Percentiles rank a stretch among this genome's conserved stretches.
Conservation (phyloP, 1,284 basidiomycete species). For the Calocybe gambosa region DNA sequence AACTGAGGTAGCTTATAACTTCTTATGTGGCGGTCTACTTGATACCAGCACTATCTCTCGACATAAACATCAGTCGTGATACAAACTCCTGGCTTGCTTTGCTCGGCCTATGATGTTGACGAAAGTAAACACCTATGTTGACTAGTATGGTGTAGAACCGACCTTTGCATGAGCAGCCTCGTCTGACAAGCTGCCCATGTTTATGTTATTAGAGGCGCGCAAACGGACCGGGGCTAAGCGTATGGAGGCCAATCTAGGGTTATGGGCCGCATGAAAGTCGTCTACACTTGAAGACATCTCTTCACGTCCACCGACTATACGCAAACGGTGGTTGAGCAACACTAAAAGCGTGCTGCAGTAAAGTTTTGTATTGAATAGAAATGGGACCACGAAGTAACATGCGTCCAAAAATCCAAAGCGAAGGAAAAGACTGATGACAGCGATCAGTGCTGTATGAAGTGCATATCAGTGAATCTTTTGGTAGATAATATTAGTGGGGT, state of each 20-base stretch:
- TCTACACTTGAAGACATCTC: neutral
- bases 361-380: constrained; percentile 24
- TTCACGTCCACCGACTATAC: constrained; percentile 17
- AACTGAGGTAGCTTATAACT: too few relatives aligned
- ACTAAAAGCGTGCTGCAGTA: constrained; percentile 27
- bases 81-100: neutral
- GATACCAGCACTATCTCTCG: too few relatives aligned
- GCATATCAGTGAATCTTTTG: neutral
- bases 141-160: too few relatives aligned
- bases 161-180: too few relatives aligned
- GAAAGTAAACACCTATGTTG: too few relatives aligned
- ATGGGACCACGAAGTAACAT: constrained; percentile 22
- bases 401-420: constrained; percentile 21
- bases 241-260: neutral
- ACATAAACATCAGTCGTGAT: constrained; percentile 5
- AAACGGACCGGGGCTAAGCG: too few relatives aligned
- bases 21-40: too few relatives aligned
- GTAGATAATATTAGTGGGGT: neutral
- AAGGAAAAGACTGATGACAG: constrained; percentile 20
- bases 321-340: constrained; percentile 24
- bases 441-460: constrained; percentile 19
- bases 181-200: too few relatives aligned
- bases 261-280: neutral
- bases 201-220: too few relatives aligned
- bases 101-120: neutral